These are phyloP conservation scores for Dendrocalamus latiflorus DNA, from an alignment of 202 grass and related monocot genomes.

Conservation along the genomic window DNA sequence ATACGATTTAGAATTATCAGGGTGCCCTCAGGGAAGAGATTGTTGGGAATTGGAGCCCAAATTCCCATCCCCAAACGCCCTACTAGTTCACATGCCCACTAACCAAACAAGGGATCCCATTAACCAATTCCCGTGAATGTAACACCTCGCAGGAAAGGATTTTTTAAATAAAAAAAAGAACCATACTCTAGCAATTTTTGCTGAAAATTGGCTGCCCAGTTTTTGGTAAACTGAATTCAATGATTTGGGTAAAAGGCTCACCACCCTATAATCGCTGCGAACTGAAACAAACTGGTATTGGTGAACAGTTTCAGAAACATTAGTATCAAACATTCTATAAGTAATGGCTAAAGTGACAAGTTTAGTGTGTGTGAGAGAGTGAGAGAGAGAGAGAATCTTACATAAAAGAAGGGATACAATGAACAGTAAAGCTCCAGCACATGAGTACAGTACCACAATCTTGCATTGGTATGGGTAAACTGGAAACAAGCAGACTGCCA, in stretches of 20 bases:
- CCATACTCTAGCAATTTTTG: background rate
- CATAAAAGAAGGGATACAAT: no score
- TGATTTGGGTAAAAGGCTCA: background rate
- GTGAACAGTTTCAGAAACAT: background rate
- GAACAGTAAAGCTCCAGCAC: no score
- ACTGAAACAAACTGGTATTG: background rate
- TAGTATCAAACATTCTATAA: background rate
- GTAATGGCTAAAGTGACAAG: background rate
- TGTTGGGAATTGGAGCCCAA: background rate
- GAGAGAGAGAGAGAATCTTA: conserved; percentile 30
- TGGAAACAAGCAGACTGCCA: no score
- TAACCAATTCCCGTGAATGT: background rate
- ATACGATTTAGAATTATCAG: background rate
- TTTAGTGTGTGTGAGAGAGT: background rate
- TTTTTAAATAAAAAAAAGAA: background rate
- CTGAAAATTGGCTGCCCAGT: background rate
- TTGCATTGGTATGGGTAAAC: no score
- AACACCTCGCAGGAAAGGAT: background rate
- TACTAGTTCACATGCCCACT: background rate
- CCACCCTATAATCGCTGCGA: background rate
- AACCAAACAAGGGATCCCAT: background rate
- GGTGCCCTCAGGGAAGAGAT: background rate
- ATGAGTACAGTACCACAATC: no score
- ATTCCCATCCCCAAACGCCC: background rate
- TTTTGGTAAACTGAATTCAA: background rate